Percentiles rank a stretch among this genome's conserved stretches.
These are phyloP conservation scores for Tetradesmus lagerheimii DNA, from an alignment of 139 green algal genomes.

Conservation along the genomic window DNA sequence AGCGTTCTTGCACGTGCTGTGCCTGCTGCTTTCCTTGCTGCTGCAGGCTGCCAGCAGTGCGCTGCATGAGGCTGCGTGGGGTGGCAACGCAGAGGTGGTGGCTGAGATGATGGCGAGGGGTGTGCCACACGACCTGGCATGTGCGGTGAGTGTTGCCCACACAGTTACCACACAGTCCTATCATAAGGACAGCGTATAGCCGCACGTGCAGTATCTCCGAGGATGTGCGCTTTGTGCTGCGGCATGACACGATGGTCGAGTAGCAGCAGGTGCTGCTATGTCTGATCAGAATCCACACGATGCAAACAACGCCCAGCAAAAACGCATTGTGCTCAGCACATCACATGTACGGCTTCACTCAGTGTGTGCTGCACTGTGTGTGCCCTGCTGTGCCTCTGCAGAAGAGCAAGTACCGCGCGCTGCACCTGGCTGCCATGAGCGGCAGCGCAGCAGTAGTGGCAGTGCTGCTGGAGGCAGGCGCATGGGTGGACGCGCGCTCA, in stretches of 20 bases:
- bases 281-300: too few relatives aligned
- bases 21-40: neutral
- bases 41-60: constrained; percentile 30
- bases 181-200: too few relatives aligned
- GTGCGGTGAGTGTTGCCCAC: constrained; percentile 27
- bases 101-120: constrained; percentile 17
- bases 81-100: constrained; percentile 37
- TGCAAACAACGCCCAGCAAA: too few relatives aligned
- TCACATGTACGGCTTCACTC: neutral
- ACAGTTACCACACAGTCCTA: too few relatives aligned
- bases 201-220: too few relatives aligned
- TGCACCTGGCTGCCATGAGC: constrained; percentile 43
- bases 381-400: constrained; percentile 5
- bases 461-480: constrained; percentile 15
- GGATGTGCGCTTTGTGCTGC: too few relatives aligned
- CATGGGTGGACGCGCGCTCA: constrained; percentile 13
- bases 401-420: constrained; percentile 22
- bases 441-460: constrained; percentile 1
- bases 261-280: too few relatives aligned
- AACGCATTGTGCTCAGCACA: neutral
- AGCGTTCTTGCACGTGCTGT: too few relatives aligned
- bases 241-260: too few relatives aligned
- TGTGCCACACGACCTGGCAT: constrained; percentile 9
- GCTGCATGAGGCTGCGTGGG: constrained; percentile 43
- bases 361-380: neutral